Base-by-base conservation (phyloP, 768 basidiomycete species). In the Tulasnella sp. region DNA sequence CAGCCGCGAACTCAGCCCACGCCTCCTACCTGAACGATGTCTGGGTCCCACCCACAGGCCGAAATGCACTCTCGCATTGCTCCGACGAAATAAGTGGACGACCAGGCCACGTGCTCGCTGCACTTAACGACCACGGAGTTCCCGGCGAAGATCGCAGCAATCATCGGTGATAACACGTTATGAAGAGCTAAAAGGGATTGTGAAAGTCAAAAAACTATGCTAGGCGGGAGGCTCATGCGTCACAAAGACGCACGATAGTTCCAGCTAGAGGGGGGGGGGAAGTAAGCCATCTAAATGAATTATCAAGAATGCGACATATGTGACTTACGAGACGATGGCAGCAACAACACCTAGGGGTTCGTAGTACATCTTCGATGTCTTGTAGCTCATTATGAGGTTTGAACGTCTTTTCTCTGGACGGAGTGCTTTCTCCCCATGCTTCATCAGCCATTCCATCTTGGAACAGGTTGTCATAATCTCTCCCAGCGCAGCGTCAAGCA, bases 391-490 rank as follows among this genome's bases (percentile, higher is more conserved):
- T 70, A 89, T 75, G 43, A 84, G 70, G 66, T 84, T 85, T 30
- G 76, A 75, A 38, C 75, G 75, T 64, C 96, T 76, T 10, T 76
- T 78, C 65, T 92, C 84, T 0, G 92, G 89, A 62, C 73, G 74
- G 31, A 99, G 73, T 42, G 78, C 81, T 22, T 75, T 71, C 69
- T 96, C 91, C 42, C 92, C 96, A 62, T 93, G 80, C 5, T 83
- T 79, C 46, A 98, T 78, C 17, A 97, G 68, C 87, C 87, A 98
- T 64, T 94, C 87, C 72, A 97, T 75, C 70, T 99, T 99, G 10
- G 89, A 87, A 67, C 89, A 87, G 0, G 92, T 96, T n/a, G 87
- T 88, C 44, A 99, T 67, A 63, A 98, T 87, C 71, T 99, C 96
- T 34, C 96, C 96, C 42, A 99, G 76, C 1, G 88, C 85, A 30